Conservation (phyloP, 2,329 filamentous ascomycete genomes). For the Talaromyces sp. region DNA sequence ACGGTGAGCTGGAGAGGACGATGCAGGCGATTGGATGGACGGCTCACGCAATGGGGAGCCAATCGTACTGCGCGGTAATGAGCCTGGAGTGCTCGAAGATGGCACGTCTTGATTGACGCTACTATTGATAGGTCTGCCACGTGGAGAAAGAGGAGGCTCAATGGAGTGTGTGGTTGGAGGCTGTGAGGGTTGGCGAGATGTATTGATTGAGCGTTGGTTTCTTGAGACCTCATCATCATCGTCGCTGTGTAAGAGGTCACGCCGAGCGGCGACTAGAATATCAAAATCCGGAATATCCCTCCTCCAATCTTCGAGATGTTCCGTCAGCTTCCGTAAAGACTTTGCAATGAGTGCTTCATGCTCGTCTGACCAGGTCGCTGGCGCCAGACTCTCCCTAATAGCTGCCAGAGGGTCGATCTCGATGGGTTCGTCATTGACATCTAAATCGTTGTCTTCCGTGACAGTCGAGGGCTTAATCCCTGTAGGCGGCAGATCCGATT, state of each 20-base stretch:
- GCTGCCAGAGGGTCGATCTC: constrained; percentile 31
- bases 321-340: constrained; percentile 58
- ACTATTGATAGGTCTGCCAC: constrained; percentile 24
- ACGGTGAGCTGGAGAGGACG: constrained; percentile 14
- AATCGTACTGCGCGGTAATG: constrained; percentile 21
- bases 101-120: constrained; percentile 10
- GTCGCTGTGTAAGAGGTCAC: constrained; percentile 36
- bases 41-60: constrained; percentile 26
- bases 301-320: constrained; percentile 62
- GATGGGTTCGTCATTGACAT: constrained; percentile 39
- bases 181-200: constrained; percentile 25
- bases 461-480: not conserved
- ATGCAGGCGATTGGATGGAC: constrained; percentile 17
- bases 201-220: constrained; percentile 16
- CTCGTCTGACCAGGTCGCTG: constrained; percentile 48
- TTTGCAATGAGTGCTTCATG: constrained; percentile 47
- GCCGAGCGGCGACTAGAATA: constrained; percentile 62
- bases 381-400: constrained; percentile 38
- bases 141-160: constrained; percentile 21
- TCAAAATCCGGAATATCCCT: constrained; percentile 68
- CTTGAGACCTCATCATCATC: constrained; percentile 31
- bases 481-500: constrained; percentile 18
- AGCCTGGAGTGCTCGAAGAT: constrained; percentile 9
- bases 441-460: constrained; percentile 26
- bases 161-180: constrained; percentile 18